Evolutionary conservation across 2,329 filamentous ascomycete genomes (phyloP).

Genomic region (Xylariaceae sp.): DNA sequence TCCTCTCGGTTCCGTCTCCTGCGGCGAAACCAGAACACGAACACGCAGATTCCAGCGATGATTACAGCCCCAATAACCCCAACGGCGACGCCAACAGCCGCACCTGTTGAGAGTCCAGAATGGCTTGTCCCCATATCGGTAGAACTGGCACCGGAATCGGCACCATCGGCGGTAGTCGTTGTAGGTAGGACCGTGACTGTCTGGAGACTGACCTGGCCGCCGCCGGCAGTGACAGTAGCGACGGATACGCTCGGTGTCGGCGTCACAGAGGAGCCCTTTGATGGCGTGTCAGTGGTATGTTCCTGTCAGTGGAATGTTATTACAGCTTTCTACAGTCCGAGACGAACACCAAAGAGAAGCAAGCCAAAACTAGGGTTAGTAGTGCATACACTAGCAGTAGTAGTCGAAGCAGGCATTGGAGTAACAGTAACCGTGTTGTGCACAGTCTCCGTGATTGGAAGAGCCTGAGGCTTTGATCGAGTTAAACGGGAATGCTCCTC

Average conservation of each 20-base stretch:
- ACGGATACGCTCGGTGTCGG: slow-evolving; percentile 43
- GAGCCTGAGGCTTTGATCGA: slow-evolving; percentile 33
- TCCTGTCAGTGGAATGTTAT: slow-evolving; percentile 17
- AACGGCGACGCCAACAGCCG: slow-evolving; percentile 35
- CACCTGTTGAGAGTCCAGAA: slow-evolving; percentile 28
- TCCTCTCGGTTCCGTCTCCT: slow-evolving; percentile 48
- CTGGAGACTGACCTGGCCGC: slow-evolving; percentile 45
- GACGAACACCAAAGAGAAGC: slow-evolving; percentile 5
- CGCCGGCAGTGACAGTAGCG: slow-evolving; percentile 58
- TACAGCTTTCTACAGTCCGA: not conserved
- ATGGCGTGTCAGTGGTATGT: slow-evolving; percentile 26
- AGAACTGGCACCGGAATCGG: slow-evolving; percentile 11
- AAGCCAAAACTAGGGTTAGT: slow-evolving; percentile 20
- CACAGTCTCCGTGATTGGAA: slow-evolving; percentile 38
- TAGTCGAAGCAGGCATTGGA: slow-evolving; percentile 30
- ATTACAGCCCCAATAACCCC: slow-evolving; percentile 34
- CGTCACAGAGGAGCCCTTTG: slow-evolving; percentile 27
- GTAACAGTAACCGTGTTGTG: slow-evolving; percentile 41
- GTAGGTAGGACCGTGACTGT: slow-evolving; percentile 59
- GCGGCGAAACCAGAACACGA: slow-evolving; percentile 50
- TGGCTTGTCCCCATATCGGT: slow-evolving; percentile 13
- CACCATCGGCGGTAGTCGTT: slow-evolving; percentile 18
- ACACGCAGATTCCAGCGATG: slow-evolving; percentile 32
- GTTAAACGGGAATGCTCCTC: slow-evolving; percentile 34
- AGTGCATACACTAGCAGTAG: slow-evolving; percentile 35